A percentile compares a stretch with the other conserved stretches of the same genome.
Conservation (phyloP, 345 rosid species). For the Salix koriyanagi region DNA sequence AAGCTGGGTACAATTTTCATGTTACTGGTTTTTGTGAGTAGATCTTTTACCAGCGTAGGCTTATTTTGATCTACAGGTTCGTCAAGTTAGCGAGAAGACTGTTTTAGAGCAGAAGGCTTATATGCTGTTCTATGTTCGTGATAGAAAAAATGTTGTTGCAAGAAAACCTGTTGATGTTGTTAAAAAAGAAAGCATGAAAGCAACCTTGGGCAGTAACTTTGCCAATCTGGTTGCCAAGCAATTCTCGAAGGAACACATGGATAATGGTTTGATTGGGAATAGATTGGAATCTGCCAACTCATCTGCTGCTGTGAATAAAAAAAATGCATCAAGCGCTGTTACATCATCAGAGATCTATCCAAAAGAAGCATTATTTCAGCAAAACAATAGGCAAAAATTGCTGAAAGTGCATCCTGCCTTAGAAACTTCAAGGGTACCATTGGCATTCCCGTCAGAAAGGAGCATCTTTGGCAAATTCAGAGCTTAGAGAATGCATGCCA, state of each 20-base stretch:
- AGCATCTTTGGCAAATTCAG: conserved; percentile 1
- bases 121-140: conserved; percentile 96
- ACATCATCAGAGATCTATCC: conserved; percentile 22
- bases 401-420: conserved; percentile 18
- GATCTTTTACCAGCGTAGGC: neutral
- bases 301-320: conserved; percentile 24
- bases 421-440: conserved; percentile 10
- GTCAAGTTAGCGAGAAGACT: conserved; percentile 66
- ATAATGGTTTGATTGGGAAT: conserved; percentile 27
- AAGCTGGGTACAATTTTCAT: neutral
- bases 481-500: conserved; percentile 15
- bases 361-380: conserved; percentile 30
- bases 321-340: conserved; percentile 16
- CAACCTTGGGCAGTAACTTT: conserved; percentile 28
- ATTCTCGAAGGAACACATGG: conserved; percentile 26
- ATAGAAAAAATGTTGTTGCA: conserved; percentile 45
- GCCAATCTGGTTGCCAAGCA: conserved; percentile 33
- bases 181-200: conserved; percentile 45
- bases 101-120: conserved; percentile 92
- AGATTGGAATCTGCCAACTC: conserved; percentile 18
- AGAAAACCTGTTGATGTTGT: conserved; percentile 40
- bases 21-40: neutral
- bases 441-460: conserved; percentile 19
- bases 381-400: conserved; percentile 14
- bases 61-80: conserved; percentile 52